Conservation (phyloP, 495 filamentous ascomycete species). For the Cercophora scortea region DNA sequence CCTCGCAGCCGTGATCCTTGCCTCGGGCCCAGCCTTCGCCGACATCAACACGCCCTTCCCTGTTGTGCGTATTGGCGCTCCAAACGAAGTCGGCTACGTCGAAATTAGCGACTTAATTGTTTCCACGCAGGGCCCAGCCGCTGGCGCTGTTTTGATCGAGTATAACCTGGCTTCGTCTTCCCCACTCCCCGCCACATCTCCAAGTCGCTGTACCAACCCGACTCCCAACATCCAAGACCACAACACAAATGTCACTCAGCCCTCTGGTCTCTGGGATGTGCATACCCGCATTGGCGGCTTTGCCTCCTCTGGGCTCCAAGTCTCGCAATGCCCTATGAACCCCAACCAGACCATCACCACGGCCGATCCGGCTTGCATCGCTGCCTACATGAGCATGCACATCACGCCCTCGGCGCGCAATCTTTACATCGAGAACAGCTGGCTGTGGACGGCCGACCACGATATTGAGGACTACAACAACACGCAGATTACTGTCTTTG, state of each 20-base stretch:
- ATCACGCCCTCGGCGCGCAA: constrained; percentile 61
- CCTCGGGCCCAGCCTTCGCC: constrained; percentile 40
- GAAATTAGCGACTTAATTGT: constrained; percentile 50
- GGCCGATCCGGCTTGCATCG: constrained; percentile 51
- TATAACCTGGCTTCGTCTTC: constrained; percentile 61
- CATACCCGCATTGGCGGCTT: constrained; percentile 79
- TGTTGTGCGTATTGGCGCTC: constrained; percentile 43
- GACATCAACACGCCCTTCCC: constrained; percentile 35
- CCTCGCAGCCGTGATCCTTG: constrained; percentile 38
- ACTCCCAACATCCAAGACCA: background rate
- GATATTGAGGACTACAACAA: constrained; percentile 60
- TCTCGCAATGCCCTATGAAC: constrained; percentile 58
- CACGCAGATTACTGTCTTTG: constrained; percentile 76
- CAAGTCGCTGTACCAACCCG: background rate
- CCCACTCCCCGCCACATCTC: constrained; percentile 22
- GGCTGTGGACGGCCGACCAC: constrained; percentile 93
- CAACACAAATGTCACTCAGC: constrained; percentile 40
- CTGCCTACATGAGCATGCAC: constrained; percentile 73
- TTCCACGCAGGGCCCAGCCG: constrained; percentile 28
- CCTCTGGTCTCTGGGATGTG: constrained; percentile 80
- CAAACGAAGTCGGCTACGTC: constrained; percentile 43
- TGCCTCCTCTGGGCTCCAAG: constrained; percentile 69
- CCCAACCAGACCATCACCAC: constrained; percentile 42
- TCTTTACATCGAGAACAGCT: constrained; percentile 79
- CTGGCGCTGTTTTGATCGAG: constrained; percentile 61